Percentiles rank a stretch among this genome's conserved stretches.
Evolutionary conservation across 1,139 yeast species (phyloP).

Genomic region (Debaryomyces subglobosus): DNA sequence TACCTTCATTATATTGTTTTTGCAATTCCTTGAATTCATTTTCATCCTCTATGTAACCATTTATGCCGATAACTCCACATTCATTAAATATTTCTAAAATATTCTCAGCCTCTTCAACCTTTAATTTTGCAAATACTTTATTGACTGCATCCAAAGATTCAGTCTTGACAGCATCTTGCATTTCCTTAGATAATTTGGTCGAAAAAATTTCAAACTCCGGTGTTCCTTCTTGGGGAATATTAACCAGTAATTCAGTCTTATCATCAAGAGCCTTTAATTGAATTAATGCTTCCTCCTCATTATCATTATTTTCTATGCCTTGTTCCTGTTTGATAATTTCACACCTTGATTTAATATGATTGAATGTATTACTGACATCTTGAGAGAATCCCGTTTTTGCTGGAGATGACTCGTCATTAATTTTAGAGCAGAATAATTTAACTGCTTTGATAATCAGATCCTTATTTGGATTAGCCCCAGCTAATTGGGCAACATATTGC

Average conservation of each 20-base stretch:
- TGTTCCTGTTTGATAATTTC: conserved; percentile 58
- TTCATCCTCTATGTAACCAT: conserved; percentile 76
- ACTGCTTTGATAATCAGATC: conserved; percentile 56
- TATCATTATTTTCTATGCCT: conserved; percentile 31
- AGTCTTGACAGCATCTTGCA: conserved; percentile 78
- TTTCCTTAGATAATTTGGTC: conserved; percentile 56
- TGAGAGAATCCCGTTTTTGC: conserved; percentile 68
- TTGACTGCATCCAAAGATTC: conserved; percentile 78
- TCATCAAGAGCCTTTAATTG: conserved; percentile 91
- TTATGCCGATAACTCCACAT: conserved; percentile 83
- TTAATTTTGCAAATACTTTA: conserved; percentile 75
- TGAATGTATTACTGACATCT: conserved; percentile 71
- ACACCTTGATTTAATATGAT: conserved; percentile 78
- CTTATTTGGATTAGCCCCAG: conserved; percentile 38
- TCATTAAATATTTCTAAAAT: conserved; percentile 74
- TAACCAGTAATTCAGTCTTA: conserved; percentile 70
- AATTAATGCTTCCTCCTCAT: conserved; percentile 68
- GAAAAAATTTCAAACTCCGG: conserved; percentile 58
- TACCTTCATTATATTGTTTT: conserved; percentile 43
- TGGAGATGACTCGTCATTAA: conserved; percentile 56
- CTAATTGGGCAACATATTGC: conserved; percentile 74
- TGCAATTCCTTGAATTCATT: conserved; percentile 67
- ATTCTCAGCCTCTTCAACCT: conserved; percentile 78
- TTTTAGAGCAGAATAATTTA: conserved; percentile 68
- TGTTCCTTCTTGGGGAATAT: conserved; percentile 62